A percentile compares a stretch with the other conserved stretches of the same genome.
These are phyloP conservation scores for Suillus lakei DNA, from an alignment of 768 basidiomycete genomes.

Conservation along the genomic window DNA sequence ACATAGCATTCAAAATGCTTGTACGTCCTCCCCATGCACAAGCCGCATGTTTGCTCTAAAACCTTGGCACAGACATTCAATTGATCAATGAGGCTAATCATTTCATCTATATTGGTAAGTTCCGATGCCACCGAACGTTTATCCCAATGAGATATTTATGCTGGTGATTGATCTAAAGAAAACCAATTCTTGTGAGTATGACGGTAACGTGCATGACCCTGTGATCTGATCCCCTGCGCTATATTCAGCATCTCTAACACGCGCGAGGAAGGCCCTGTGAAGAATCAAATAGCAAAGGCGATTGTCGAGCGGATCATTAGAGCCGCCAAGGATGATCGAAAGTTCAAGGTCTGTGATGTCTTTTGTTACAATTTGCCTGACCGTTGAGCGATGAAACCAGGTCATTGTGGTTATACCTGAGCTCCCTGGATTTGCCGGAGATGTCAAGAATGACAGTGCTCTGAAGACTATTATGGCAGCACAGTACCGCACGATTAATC, in stretches of 20 bases:
- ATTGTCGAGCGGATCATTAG: conserved; percentile 83
- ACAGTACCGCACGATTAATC: conserved; percentile 87
- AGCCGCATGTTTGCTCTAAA: conserved; percentile 6
- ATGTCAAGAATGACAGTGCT: conserved; percentile 67
- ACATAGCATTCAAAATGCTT: conserved; percentile 92
- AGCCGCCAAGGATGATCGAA: conserved; percentile 70
- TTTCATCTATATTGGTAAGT: conserved; percentile 89
- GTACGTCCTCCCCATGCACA: conserved; percentile 49
- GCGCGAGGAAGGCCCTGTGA: conserved; percentile 62
- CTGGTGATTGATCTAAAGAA: conserved; percentile 40
- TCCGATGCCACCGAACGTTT: background rate
- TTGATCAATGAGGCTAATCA: conserved; percentile 85
- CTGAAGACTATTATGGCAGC: conserved; percentile 88
- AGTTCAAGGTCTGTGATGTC: conserved; percentile 67
- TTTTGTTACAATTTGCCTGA: background rate
- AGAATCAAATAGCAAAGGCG: conserved; percentile 84
- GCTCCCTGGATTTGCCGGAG: conserved; percentile 88
- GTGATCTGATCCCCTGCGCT: conserved; percentile 13
- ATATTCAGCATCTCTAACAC: conserved; percentile 76
- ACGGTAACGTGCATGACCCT: background rate
- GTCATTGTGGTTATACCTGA: conserved; percentile 90
- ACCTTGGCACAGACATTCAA: conserved; percentile 57
- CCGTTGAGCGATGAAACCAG: conserved; percentile 38
- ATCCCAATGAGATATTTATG: conserved; percentile 14
- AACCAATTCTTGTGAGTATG: conserved; percentile 86